phyloP scores from a whole-genome alignment of 768 basidiomycete species.

The Neoboletus subvelutipes region DNA sequence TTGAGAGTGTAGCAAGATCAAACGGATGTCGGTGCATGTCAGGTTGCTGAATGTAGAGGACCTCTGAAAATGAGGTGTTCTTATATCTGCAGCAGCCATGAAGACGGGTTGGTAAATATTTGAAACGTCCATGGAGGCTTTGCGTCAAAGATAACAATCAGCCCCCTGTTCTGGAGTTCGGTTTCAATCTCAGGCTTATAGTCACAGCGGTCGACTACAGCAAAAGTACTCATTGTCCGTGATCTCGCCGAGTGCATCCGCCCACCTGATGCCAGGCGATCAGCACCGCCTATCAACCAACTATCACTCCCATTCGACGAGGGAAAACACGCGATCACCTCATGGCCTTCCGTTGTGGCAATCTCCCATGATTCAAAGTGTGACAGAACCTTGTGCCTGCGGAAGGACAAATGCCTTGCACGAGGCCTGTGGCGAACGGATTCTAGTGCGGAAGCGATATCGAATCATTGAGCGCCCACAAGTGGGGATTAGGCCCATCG shows the following conservation, averaged over 20 bases:
- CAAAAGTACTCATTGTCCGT: conserved; percentile 11
- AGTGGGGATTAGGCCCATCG: no score
- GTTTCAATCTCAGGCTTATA: not conserved
- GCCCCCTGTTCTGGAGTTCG: not conserved
- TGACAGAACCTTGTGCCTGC: conserved; percentile 7
- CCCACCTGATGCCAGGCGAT: conserved; percentile 17
- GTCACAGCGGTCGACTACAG: conserved; percentile 1
- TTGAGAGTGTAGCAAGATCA: not conserved
- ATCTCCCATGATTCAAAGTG: conserved; percentile 9
- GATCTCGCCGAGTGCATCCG: conserved; percentile 19
- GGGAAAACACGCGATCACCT: conserved; percentile 29
- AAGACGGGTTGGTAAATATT: not conserved
- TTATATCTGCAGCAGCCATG: not conserved
- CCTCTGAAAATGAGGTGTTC: not conserved
- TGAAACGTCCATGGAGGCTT: not conserved
- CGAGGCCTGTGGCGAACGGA: not conserved
- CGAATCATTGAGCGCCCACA: no score
- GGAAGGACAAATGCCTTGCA: not conserved
- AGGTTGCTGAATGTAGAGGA: not conserved
- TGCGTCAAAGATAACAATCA: not conserved
- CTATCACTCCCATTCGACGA: conserved; percentile 1
- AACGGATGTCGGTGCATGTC: not conserved
- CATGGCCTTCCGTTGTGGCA: conserved; percentile 21
- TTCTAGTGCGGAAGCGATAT: no score
- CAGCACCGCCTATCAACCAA: conserved; percentile 14